Evolutionary conservation across 225 moss, liverwort and hornwort species (phyloP).

Genomic region (Sphagnum contortum): DNA sequence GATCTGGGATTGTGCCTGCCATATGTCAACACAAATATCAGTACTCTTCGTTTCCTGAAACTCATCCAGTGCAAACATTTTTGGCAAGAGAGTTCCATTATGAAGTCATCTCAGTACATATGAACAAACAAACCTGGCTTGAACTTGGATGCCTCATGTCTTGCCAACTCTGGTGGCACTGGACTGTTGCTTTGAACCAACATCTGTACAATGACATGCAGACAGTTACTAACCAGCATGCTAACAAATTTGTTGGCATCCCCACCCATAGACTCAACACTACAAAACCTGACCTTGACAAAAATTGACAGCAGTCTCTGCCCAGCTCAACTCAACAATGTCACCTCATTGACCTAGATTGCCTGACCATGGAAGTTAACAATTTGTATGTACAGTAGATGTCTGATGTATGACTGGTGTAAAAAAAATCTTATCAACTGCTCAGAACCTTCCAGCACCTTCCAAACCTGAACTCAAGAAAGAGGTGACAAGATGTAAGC

Average conservation of each 20-base stretch:
- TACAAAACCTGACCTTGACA: not conserved
- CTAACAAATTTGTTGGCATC: not conserved
- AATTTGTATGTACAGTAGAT: too few species aligned
- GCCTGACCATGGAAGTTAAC: too few species aligned
- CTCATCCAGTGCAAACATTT: not conserved
- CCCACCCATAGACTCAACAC: too few species aligned
- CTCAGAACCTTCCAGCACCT: too few species aligned
- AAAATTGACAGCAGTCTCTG: not conserved
- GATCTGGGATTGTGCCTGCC: conserved; percentile 91
- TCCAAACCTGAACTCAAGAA: too few species aligned
- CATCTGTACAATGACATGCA: conserved; percentile 48
- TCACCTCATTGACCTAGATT: too few species aligned
- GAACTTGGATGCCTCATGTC: conserved; percentile 97
- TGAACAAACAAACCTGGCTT: conserved; percentile 61
- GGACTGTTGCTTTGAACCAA: conserved; percentile 96
- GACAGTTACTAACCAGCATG: not conserved
- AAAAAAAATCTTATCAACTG: too few species aligned
- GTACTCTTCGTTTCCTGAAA: not conserved
- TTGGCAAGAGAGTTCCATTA: too few species aligned
- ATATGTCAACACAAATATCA: not conserved
- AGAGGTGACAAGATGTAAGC: too few species aligned
- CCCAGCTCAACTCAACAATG: not conserved
- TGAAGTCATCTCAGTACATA: too few species aligned
- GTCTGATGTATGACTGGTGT: too few species aligned
- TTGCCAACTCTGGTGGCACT: conserved; percentile 82